Percentiles rank a stretch among this genome's conserved stretches.
phyloP scores from a whole-genome alignment of 352 stramenopile genomes.

The Blastocystis sp. region DNA sequence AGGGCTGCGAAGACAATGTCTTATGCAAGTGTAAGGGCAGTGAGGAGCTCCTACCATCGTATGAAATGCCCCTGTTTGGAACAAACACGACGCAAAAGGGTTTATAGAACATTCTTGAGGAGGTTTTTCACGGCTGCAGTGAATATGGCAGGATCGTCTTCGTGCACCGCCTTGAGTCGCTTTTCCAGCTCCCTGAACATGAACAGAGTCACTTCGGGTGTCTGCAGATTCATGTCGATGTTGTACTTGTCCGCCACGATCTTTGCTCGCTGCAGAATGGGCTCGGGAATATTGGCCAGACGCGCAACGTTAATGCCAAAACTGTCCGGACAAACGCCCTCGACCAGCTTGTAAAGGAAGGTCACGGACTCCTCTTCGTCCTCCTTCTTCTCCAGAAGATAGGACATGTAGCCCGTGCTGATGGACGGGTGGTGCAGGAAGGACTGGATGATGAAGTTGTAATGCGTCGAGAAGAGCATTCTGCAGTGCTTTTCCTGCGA shows the following conservation, averaged over 20 bases:
- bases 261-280: constrained; percentile 79
- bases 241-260: constrained; percentile 50
- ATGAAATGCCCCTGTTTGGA: no score
- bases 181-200: constrained; percentile 26
- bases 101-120: neutral
- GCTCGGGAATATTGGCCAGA: constrained; percentile 91
- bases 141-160: no score
- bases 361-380: constrained; percentile 87
- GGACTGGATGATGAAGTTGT: constrained; percentile 80
- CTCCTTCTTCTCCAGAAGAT: constrained; percentile 81
- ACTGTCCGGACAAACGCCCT: constrained; percentile 93
- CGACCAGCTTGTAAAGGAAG: constrained; percentile 97
- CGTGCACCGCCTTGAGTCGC: neutral
- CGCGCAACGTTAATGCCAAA: constrained; percentile 99
- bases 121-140: neutral
- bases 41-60: no score
- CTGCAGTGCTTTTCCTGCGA: constrained; percentile 80
- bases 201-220: constrained; percentile 2
- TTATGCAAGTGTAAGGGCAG: no score
- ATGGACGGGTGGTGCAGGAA: constrained; percentile 78
- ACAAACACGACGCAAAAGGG: neutral
- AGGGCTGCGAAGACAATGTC: neutral
- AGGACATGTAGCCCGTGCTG: constrained; percentile 87
- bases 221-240: constrained; percentile 51
- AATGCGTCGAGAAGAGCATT: constrained; percentile 98